phyloP scores from a whole-genome alignment of 139 green algal species.

The Coelastrella sp. region DNA sequence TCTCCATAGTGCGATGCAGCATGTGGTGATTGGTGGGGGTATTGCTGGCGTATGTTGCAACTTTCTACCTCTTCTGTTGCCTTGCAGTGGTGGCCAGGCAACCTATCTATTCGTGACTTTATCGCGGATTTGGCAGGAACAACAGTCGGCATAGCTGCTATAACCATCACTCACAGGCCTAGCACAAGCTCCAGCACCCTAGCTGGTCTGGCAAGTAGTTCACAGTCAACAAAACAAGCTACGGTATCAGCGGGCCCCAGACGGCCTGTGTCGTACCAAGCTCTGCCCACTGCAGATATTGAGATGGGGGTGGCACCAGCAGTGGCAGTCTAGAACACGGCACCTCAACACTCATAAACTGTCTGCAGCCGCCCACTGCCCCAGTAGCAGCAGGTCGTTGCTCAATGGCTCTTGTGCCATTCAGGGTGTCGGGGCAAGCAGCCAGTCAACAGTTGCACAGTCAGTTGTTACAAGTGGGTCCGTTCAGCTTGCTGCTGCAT shows the following conservation, averaged over 20 bases:
- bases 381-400: neutral
- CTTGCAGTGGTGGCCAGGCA: constrained; percentile 46
- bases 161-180: constrained; percentile 7
- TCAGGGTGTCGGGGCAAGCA: constrained; percentile 24
- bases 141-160: neutral
- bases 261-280: neutral
- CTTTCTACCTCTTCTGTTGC: neutral
- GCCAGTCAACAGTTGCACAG: constrained; percentile 20
- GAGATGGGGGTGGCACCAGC: constrained; percentile 12
- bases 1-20: too few relatives aligned
- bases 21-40: too few relatives aligned
- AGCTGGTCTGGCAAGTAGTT: constrained; percentile 3
- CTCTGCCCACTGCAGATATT: constrained; percentile 23
- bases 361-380: too few relatives aligned
- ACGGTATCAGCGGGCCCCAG: neutral
- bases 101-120: constrained; percentile 40
- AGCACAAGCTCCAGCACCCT: neutral
- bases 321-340: neutral
- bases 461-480: constrained; percentile 29
- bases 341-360: too few relatives aligned
- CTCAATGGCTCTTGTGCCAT: constrained; percentile 28
- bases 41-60: too few relatives aligned
- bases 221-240: neutral
- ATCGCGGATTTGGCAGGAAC: constrained; percentile 26
- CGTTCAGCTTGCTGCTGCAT: constrained; percentile 33